These are phyloP conservation scores for Calendula officinalis DNA, from an alignment of 129 eudicot species.

Conservation along the genomic window DNA sequence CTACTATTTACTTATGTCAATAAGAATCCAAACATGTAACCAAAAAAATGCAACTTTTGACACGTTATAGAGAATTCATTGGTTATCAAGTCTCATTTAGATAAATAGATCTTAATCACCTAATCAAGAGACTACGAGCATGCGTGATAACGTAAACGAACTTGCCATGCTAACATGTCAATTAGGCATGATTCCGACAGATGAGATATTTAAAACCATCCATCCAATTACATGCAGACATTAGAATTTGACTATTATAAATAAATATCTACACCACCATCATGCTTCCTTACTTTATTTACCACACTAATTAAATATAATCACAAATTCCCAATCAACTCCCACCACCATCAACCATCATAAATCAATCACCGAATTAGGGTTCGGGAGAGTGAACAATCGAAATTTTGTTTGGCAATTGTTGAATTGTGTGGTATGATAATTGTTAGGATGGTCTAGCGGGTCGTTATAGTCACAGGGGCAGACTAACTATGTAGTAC, in stretches of 20 bases:
- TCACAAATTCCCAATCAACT: background rate
- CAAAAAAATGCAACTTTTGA: background rate
- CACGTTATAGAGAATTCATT: background rate
- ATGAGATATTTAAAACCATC: background rate
- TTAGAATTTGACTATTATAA: constrained; percentile 12
- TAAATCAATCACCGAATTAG: background rate
- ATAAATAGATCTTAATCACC: background rate
- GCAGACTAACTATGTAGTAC: no score
- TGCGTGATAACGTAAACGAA: constrained; percentile 15
- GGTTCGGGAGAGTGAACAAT: background rate
- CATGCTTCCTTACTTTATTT: constrained; percentile 8
- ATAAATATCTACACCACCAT: background rate
- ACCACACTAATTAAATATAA: constrained; percentile 3
- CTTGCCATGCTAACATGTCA: constrained; percentile 5
- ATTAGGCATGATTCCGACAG: constrained; percentile 1
- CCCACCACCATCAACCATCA: constrained; percentile 11
- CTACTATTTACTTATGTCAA: background rate
- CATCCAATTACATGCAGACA: constrained; percentile 19
- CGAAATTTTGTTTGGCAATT: no score
- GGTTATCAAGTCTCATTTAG: background rate
- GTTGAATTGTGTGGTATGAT: no score
- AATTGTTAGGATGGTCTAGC: no score
- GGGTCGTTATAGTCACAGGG: no score
- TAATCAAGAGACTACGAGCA: constrained; percentile 9
- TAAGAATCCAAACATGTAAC: background rate